A percentile compares a stretch with the other conserved stretches of the same genome.
phyloP scores from a whole-genome alignment of 202 grass and related monocot genomes.

The Panicum virgatum region DNA sequence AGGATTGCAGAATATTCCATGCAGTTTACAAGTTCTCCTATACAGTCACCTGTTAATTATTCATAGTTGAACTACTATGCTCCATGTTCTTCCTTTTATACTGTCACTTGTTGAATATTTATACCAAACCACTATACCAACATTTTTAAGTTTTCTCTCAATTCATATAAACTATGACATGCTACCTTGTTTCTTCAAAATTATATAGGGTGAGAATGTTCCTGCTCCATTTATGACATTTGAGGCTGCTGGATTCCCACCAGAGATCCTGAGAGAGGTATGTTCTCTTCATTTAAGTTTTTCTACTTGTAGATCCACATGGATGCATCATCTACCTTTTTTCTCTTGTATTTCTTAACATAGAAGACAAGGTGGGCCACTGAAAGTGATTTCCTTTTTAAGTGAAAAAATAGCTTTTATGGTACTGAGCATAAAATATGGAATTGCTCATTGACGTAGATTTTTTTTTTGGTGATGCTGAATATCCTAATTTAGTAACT shows the following conservation, averaged over 20 bases:
- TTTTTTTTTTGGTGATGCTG: slow-evolving; percentile 31
- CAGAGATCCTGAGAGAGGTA: slow-evolving; percentile 96
- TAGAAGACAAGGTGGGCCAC: background rate
- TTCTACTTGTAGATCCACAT: background rate
- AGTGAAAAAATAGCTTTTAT: slow-evolving; percentile 31
- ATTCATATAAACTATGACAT: slow-evolving; percentile 33
- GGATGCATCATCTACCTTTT: background rate
- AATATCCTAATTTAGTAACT: slow-evolving; percentile 44
- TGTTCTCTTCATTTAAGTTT: slow-evolving; percentile 27
- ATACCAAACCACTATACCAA: background rate
- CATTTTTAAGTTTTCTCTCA: slow-evolving; percentile 9
- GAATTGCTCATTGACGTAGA: slow-evolving; percentile 42
- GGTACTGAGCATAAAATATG: slow-evolving; percentile 36
- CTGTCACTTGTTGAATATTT: slow-evolving; percentile 21
- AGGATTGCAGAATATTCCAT: background rate
- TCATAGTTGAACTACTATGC: background rate
- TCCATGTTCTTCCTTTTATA: slow-evolving; percentile 36
- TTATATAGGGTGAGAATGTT: slow-evolving; percentile 85
- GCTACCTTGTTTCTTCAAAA: slow-evolving; percentile 26
- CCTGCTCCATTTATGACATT: slow-evolving; percentile 98
- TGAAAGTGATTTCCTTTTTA: slow-evolving; percentile 6
- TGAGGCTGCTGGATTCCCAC: slow-evolving; percentile 85
- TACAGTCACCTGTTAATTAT: slow-evolving; percentile 26
- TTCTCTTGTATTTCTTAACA: slow-evolving; percentile 9
- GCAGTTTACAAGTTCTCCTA: slow-evolving; percentile 14